Evolutionary conservation across 1,139 yeast species (phyloP).

Genomic region (Tardiomyces blankii): DNA sequence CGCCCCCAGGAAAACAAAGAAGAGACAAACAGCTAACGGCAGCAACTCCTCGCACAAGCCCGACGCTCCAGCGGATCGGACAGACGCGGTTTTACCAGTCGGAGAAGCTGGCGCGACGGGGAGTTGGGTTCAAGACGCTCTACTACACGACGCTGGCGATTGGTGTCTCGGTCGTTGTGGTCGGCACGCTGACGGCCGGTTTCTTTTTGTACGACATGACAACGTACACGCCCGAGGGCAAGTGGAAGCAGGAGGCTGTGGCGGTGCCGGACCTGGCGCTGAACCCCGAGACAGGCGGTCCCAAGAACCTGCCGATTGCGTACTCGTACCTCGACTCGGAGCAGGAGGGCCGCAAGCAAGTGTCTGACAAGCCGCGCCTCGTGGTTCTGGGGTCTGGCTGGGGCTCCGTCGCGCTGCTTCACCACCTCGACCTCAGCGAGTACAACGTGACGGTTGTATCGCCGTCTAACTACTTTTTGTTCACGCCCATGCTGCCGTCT

Average conservation of each 20-base stretch:
- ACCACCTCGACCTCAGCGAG: conserved; percentile 35
- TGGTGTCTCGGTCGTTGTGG: not conserved
- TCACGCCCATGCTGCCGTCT: conserved; percentile 48
- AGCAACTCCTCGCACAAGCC: too few relatives aligned
- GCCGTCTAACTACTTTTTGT: conserved; percentile 48
- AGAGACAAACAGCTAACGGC: too few relatives aligned
- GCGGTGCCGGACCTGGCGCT: conserved; percentile 40
- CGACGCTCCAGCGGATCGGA: too few relatives aligned
- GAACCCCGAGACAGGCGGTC: conserved; percentile 49
- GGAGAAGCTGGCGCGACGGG: too few relatives aligned
- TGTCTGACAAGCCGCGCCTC: conserved; percentile 34
- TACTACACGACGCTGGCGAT: not conserved
- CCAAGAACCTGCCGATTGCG: conserved; percentile 51
- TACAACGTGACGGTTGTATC: conserved; percentile 51
- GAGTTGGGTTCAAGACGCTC: too few relatives aligned
- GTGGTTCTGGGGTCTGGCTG: conserved; percentile 53
- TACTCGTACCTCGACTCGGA: conserved; percentile 41
- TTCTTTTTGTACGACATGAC: conserved; percentile 52
- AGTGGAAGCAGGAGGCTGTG: conserved; percentile 28
- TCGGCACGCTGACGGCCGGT: not conserved
- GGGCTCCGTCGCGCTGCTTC: conserved; percentile 34
- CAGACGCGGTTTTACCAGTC: too few relatives aligned
- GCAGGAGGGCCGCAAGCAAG: conserved; percentile 34
- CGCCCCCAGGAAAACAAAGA: too few relatives aligned
- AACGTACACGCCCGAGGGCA: conserved; percentile 34